Percentiles rank a stretch among this genome's conserved stretches.
These are phyloP conservation scores for Trichoderma citrinoviride DNA, from an alignment of 2,329 filamentous ascomycete species.

Conservation along the genomic window DNA sequence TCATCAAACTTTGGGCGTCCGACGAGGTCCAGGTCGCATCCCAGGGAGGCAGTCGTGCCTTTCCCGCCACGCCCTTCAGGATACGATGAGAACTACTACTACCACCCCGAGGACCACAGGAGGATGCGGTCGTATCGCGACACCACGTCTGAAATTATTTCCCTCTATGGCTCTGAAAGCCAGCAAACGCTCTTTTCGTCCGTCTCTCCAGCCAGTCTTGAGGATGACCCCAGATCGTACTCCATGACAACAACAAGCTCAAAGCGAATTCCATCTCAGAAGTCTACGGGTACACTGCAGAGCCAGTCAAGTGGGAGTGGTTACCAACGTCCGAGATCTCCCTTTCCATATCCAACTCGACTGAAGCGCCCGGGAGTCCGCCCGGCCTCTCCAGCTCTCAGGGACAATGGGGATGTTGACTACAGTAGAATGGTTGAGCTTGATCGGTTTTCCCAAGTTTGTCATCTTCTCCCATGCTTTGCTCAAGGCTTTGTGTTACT, in stretches of 20 bases:
- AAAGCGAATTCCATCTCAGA: slow-evolving; percentile 45
- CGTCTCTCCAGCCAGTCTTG: slow-evolving; percentile 42
- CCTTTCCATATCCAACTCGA: slow-evolving; percentile 58
- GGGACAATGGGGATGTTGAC: slow-evolving; percentile 47
- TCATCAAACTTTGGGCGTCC: slow-evolving; percentile 33
- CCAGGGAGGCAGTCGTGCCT: slow-evolving; percentile 32
- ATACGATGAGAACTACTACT: slow-evolving; percentile 33
- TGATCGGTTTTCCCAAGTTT: slow-evolving; percentile 47
- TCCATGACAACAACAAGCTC: slow-evolving; percentile 55
- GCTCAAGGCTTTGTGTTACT: background rate
- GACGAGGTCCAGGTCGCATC: slow-evolving; percentile 31
- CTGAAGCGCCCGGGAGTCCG: slow-evolving; percentile 53
- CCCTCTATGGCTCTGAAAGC: slow-evolving; percentile 53
- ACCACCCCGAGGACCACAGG: slow-evolving; percentile 42
- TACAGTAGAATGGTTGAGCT: slow-evolving; percentile 52
- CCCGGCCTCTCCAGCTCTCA: slow-evolving; percentile 49
- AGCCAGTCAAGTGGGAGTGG: slow-evolving; percentile 44
- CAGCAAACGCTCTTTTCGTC: slow-evolving; percentile 45
- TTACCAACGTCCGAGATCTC: slow-evolving; percentile 55
- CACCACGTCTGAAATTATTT: slow-evolving; percentile 54
- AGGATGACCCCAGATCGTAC: slow-evolving; percentile 51
- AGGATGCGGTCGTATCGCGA: slow-evolving; percentile 51
- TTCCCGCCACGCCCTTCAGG: slow-evolving; percentile 32
- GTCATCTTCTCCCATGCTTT: background rate
- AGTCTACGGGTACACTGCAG: slow-evolving; percentile 48